Evolutionary conservation across 257 asterid genomes (phyloP).

Genomic region (Lavandula angustifolia): DNA sequence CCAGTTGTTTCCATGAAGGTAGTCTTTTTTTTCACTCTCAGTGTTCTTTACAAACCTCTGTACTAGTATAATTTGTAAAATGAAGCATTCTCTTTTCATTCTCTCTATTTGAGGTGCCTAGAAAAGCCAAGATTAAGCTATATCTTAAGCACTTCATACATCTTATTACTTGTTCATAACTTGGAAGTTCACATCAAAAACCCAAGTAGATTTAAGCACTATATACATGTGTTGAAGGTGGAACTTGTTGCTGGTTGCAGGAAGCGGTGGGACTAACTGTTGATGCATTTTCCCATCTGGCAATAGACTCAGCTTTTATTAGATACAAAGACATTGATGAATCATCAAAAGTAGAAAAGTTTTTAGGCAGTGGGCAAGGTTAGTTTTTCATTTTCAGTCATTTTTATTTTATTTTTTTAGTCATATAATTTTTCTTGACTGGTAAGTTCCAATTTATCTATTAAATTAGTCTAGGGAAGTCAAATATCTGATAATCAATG

Average conservation of each 20-base stretch:
- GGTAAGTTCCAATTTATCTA: slow-evolving; percentile 22
- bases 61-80: slow-evolving; percentile 6
- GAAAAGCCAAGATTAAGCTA: slow-evolving; percentile 21
- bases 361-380: slow-evolving; percentile 87
- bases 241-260: slow-evolving; percentile 49
- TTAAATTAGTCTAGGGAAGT: slow-evolving; percentile 20
- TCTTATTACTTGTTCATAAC: slow-evolving; percentile 18
- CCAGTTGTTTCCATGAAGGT: slow-evolving; percentile 77
- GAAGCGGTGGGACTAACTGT: slow-evolving; percentile 63
- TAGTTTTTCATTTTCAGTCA: slow-evolving; percentile 26
- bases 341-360: slow-evolving; percentile 66
- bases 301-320: slow-evolving; percentile 45
- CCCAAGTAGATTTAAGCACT: slow-evolving; percentile 23
- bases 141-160: not conserved
- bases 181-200: slow-evolving; percentile 25
- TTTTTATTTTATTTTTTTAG: slow-evolving; percentile 6
- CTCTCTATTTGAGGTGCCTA: slow-evolving; percentile 14
- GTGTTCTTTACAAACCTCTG: slow-evolving; percentile 21
- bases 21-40: slow-evolving; percentile 29
- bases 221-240: slow-evolving; percentile 29
- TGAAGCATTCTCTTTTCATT: slow-evolving; percentile 18
- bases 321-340: slow-evolving; percentile 44
- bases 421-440: not conserved
- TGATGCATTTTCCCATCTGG: slow-evolving; percentile 57
- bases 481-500: slow-evolving; percentile 17